Percentiles rank a stretch among this genome's conserved stretches.
phyloP scores from a whole-genome alignment of 2,329 filamentous ascomycete species.

The Bipolaris bicolor region DNA sequence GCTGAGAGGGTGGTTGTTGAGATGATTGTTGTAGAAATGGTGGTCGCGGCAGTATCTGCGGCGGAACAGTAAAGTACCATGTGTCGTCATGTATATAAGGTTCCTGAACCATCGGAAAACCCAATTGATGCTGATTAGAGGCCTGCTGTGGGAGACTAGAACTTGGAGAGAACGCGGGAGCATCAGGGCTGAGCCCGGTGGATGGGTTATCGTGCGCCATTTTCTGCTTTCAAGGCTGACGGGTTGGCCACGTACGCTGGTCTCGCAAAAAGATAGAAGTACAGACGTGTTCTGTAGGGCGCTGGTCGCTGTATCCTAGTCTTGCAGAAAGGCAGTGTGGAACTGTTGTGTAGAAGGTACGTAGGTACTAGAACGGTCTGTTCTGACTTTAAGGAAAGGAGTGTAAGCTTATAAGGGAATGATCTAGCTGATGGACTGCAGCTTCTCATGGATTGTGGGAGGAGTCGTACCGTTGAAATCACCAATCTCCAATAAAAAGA shows the following conservation, averaged over 20 bases:
- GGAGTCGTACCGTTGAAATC: background rate
- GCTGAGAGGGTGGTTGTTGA: background rate
- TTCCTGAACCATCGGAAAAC: no score
- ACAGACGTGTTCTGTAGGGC: background rate
- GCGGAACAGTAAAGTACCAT: background rate
- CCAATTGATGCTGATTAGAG: background rate
- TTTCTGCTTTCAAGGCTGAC: background rate
- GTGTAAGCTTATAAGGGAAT: no score
- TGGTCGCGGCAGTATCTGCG: background rate
- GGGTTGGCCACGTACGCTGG: background rate
- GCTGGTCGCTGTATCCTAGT: background rate
- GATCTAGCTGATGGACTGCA: no score
- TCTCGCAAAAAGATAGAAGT: background rate
- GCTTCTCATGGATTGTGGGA: background rate
- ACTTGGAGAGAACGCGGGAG: background rate
- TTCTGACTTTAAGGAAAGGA: no score
- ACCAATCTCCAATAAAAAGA: slow-evolving; percentile 6
- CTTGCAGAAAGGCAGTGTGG: background rate
- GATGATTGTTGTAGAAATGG: background rate
- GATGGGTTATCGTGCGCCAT: background rate
- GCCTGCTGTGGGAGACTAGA: background rate
- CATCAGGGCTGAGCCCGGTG: background rate
- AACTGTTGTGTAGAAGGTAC: no score
- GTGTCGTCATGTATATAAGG: background rate
- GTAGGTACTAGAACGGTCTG: no score